Conservation (phyloP, 2,329 filamentous ascomycete species). For the Phyllosticta capitalensis region DNA sequence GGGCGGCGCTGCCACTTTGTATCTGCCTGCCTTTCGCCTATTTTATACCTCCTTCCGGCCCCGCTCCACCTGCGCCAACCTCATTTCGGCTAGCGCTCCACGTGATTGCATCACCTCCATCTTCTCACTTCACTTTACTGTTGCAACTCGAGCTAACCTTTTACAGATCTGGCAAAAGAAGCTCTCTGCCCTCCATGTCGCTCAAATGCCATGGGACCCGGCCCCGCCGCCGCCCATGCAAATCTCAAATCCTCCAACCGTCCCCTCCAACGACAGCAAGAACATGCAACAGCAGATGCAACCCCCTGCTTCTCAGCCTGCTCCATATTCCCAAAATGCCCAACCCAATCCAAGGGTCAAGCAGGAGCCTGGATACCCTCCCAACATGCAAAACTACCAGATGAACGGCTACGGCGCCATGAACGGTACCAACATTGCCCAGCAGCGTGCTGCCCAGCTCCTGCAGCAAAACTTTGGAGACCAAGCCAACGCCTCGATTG, state of each 20-base stretch:
- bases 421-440: slow-evolving; percentile 38
- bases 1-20: slow-evolving; percentile 11
- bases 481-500: slow-evolving; percentile 57
- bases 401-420: slow-evolving; percentile 26
- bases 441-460: slow-evolving; percentile 44
- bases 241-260: slow-evolving; percentile 27
- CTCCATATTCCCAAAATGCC: slow-evolving; percentile 19
- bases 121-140: slow-evolving; percentile 1
- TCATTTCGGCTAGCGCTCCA: slow-evolving; percentile 27
- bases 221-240: slow-evolving; percentile 53
- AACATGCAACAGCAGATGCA: slow-evolving; percentile 21
- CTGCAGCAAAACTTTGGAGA: slow-evolving; percentile 51
- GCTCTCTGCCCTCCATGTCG: slow-evolving; percentile 73
- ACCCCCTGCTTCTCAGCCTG: slow-evolving; percentile 14
- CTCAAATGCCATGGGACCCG: slow-evolving; percentile 92
- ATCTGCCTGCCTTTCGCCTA: slow-evolving; percentile 29
- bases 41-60: slow-evolving; percentile 32
- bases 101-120: slow-evolving; percentile 19
- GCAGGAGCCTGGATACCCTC: slow-evolving; percentile 37
- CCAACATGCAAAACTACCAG: slow-evolving; percentile 19
- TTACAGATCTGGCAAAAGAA: slow-evolving; percentile 86
- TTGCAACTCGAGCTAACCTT: neutral
- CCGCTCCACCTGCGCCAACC: slow-evolving; percentile 21
- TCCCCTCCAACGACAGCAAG: slow-evolving; percentile 34
- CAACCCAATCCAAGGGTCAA: slow-evolving; percentile 39